Base-by-base conservation (phyloP, 257 asterid genomes). In the Solanum chmielewskii region DNA sequence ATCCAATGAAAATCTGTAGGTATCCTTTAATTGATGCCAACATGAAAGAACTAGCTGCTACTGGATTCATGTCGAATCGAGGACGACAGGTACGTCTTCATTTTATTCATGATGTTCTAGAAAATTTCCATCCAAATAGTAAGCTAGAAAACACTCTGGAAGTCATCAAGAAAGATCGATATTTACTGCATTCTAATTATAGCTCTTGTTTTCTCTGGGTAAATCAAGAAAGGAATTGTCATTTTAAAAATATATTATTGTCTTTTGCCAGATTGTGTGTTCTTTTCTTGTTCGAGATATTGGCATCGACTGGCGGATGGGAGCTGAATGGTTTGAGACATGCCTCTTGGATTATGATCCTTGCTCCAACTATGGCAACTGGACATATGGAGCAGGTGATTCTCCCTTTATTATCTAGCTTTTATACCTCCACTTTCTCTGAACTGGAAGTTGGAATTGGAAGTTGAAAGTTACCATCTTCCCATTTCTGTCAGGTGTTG, bases 41-140 rank as follows among this genome's bases (percentile, higher is more conserved):
- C 89, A 97, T 97, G 99, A 94, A 89, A 89, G 99, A 97, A 88
- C 88, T 97, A 77, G 89, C 85, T 59, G 73, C 94, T 13, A 95
- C 99, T 6, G 99, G 99, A 71, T 97, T 95, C 95, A 97, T 97
- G 98, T 97, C 99, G 12, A 97, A 97, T 91, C 98, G 99, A 86
- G 98, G 98, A 83, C 92, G 99, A 76, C 99, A 96, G 97, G 99
- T 94, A 89, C 70, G 25, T 41, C 27, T 74, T 6, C 66, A 6
- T 59, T 52, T 23, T 39, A 47, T 42, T 5, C 11, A 56, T 3
- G 5, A 23, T 64, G 7, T 73, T 52, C 18, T 80, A 1, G 44
- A 47, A 80, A 80, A 16, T 14, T 16, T 80, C 1, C 25, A 10
- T 80, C 6, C 41, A 45, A 27, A 27, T 47, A 29, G 68, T 47